Evolutionary conservation across 192 early-diverging fungal genomes (phyloP), one percentile per base, ranked within the genome.

Genomic region (Linnemannia zychae): DNA sequence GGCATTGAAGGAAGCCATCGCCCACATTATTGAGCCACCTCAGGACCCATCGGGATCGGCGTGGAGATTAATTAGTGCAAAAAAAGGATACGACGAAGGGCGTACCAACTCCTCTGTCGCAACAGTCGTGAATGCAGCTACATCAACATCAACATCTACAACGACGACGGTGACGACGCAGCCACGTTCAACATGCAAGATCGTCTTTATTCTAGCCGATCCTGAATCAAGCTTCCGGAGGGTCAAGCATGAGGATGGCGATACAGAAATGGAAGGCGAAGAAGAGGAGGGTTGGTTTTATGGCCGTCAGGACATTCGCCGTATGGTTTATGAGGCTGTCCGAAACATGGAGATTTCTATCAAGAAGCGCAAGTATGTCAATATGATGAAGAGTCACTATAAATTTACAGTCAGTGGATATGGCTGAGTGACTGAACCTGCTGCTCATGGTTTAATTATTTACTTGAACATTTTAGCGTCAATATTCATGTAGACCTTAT

Each of bases 401-500:
- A 9, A 11, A n/a, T n/a, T 0, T 9, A 31, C 28, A 3, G 3
- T 0, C 22, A 11, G 28, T 0, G 57, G 31, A 31, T 15, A 7
- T 63, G n/a, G n/a, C n/a, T n/a, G n/a, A n/a, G 31, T 16, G 57
- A 12, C 15, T n/a, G 31, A 63, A 63, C 31, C 12, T 63, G 9
- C n/a, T 57, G 28, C 57, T 31, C 1, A 63, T 31, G 22, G 40
- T 13, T 0, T 18, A 7, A 38, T n/a, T 28, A 34, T 33, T 33
- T 33, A 7, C 40, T 36, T 3, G 18, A 12, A 4, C 28, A 37
- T 49, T n/a, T 28, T 77, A 40, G 65, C 76, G 28, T 20, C 48
- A 60, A 71, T n/a, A 76, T 85, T 31, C 71, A 85, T 47, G 67
- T 85, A 11, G 83, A 85, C 12, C 76, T 79, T 46, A 76, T 85